Conservation (phyloP, 768 basidiomycete genomes). For the Trametes maxima region DNA sequence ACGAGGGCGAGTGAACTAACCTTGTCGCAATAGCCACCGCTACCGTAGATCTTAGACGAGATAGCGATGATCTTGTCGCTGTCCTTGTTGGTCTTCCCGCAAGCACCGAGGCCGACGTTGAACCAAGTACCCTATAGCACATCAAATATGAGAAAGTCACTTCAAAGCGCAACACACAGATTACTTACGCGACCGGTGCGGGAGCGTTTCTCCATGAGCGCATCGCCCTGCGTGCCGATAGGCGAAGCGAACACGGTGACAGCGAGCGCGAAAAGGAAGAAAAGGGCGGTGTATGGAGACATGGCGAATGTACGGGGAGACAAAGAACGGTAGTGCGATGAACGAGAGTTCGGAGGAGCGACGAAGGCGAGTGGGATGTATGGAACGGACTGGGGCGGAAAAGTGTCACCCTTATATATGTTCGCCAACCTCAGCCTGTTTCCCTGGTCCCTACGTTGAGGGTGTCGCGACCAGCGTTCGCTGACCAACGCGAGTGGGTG, state of each 20-base stretch:
- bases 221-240: conserved; percentile 34
- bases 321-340: conserved; percentile 17
- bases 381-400: neutral
- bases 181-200: conserved; percentile 57
- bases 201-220: conserved; percentile 51
- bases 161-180: neutral
- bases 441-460: neutral
- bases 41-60: conserved; percentile 52
- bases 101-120: conserved; percentile 61
- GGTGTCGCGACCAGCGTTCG: neutral
- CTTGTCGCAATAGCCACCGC: conserved; percentile 60
- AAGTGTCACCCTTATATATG: neutral
- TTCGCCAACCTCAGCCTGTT: neutral
- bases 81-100: conserved; percentile 52
- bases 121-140: conserved; percentile 65
- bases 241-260: conserved; percentile 50
- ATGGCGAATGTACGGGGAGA: conserved; percentile 21
- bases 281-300: conserved; percentile 41
- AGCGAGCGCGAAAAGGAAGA: conserved; percentile 42
- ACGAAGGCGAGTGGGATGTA: neutral
- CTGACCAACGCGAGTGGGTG: neutral
- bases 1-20: conserved; percentile 37
- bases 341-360: conserved; percentile 15
- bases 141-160: neutral
- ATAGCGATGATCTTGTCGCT: conserved; percentile 65